These are phyloP conservation scores for Xylaria sp. DNA, from an alignment of 2,329 filamentous ascomycete genomes.

Conservation along the genomic window DNA sequence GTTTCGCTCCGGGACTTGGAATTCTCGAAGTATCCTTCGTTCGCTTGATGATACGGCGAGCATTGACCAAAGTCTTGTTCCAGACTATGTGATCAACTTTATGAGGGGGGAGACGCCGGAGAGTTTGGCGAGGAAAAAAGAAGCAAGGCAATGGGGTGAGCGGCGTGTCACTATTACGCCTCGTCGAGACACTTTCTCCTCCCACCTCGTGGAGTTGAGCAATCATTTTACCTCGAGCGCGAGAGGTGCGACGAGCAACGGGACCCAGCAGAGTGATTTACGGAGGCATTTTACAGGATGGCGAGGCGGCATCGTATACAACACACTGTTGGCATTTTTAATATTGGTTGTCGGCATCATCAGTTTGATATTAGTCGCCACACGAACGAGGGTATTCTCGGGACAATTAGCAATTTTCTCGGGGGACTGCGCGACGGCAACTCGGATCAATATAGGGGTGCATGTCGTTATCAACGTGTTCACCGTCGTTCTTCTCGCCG, in stretches of 20 bases:
- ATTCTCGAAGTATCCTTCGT: conserved; percentile 45
- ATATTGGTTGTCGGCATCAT: conserved; percentile 52
- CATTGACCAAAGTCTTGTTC: conserved; percentile 59
- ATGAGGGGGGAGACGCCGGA: conserved; percentile 66
- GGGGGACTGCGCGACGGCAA: conserved; percentile 53
- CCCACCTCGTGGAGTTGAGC: conserved; percentile 52
- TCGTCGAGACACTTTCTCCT: conserved; percentile 47
- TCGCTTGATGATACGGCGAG: conserved; percentile 46
- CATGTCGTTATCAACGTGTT: conserved; percentile 58
- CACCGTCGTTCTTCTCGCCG: conserved; percentile 56
- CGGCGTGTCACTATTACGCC: conserved; percentile 49
- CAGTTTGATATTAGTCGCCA: conserved; percentile 53
- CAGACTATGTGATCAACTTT: conserved; percentile 66
- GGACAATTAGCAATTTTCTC: conserved; percentile 53
- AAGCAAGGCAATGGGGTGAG: conserved; percentile 50
- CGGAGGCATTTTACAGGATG: conserved; percentile 55
- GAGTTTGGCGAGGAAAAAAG: conserved; percentile 58
- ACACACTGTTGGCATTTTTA: conserved; percentile 54
- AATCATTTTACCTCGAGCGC: conserved; percentile 46
- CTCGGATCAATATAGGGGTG: conserved; percentile 54
- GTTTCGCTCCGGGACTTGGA: conserved; percentile 43
- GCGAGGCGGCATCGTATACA: conserved; percentile 59
- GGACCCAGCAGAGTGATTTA: conserved; percentile 46
- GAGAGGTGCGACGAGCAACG: conserved; percentile 39
- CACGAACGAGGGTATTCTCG: conserved; percentile 48